Evolutionary conservation across 2,329 filamentous ascomycete species (phyloP).

Genomic region (Tolypocladium ophioglossoides): DNA sequence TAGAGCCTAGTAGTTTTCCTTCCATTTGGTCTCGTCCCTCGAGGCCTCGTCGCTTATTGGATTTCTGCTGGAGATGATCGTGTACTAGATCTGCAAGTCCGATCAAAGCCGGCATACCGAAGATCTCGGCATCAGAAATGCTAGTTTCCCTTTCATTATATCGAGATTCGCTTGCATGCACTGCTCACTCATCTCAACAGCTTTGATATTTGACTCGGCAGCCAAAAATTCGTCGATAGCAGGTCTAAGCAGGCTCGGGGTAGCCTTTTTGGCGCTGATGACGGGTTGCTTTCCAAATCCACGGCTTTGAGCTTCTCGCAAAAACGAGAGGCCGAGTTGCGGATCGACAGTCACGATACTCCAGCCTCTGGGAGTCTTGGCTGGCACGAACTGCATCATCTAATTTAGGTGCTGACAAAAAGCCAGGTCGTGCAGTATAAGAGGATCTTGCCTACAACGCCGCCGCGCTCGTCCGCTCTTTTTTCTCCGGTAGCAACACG

Average conservation of each 20-base stretch:
- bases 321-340: constrained; percentile 9
- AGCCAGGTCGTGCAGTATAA: constrained; percentile 20
- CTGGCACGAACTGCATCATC: constrained; percentile 15
- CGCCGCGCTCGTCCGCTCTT: no score
- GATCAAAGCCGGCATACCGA: constrained; percentile 9
- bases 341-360: constrained; percentile 11
- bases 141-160: constrained; percentile 10
- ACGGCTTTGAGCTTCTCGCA: constrained; percentile 6
- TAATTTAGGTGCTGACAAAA: constrained; percentile 13
- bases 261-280: neutral
- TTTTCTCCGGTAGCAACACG: no score
- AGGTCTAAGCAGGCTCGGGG: no score
- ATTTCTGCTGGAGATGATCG: neutral
- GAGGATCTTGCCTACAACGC: constrained; percentile 23
- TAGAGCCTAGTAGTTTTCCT: neutral
- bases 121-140: constrained; percentile 8
- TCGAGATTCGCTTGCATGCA: constrained; percentile 9
- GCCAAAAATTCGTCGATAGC: neutral
- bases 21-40: no score
- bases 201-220: neutral
- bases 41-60: neutral
- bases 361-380: constrained; percentile 13
- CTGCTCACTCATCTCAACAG: neutral
- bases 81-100: constrained; percentile 2
- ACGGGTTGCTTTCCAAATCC: neutral